phyloP scores from a whole-genome alignment of 352 stramenopile species.

The Globisporangium barbulae region DNA sequence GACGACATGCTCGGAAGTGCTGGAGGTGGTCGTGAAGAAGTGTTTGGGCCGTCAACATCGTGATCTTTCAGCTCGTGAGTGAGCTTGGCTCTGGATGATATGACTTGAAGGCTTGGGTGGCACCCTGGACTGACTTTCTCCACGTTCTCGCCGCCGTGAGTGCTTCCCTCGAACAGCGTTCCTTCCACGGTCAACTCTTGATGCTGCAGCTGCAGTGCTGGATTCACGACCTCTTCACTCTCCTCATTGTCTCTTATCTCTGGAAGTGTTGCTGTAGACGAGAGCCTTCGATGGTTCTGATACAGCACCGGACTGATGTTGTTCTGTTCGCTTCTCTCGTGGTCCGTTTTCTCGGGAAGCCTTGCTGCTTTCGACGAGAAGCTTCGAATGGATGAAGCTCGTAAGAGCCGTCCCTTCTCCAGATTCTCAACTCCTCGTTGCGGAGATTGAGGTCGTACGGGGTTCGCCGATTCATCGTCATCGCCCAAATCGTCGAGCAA shows the following conservation, averaged over 20 bases:
- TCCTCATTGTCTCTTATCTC: not conserved
- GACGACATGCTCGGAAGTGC: not conserved
- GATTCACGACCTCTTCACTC: not conserved
- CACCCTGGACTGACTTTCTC: not conserved
- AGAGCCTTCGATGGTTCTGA: not conserved
- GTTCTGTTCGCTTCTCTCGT: not conserved
- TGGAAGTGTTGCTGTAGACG: slow-evolving; percentile 2
- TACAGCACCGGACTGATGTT: not conserved
- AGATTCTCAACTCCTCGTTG: not conserved
- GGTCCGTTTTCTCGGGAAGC: not conserved
- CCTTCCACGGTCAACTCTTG: not conserved
- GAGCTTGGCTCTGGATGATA: not conserved
- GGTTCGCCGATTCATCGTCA: not conserved
- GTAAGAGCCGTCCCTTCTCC: not conserved
- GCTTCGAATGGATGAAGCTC: not conserved
- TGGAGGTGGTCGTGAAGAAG: not conserved
- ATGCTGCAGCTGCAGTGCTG: not conserved
- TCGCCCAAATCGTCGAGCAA: not conserved
- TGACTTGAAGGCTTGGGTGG: slow-evolving; percentile 1
- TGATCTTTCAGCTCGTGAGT: not conserved
- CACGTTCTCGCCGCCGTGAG: not conserved
- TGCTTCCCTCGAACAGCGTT: not conserved
- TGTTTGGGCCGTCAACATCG: not conserved
- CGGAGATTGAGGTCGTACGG: not conserved
- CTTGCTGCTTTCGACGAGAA: not conserved